Evolutionary conservation across 371 early-diverging fungal species (phyloP), one percentile per base, ranked within the genome.

Genomic region (Choanephora cucurbitarum): DNA sequence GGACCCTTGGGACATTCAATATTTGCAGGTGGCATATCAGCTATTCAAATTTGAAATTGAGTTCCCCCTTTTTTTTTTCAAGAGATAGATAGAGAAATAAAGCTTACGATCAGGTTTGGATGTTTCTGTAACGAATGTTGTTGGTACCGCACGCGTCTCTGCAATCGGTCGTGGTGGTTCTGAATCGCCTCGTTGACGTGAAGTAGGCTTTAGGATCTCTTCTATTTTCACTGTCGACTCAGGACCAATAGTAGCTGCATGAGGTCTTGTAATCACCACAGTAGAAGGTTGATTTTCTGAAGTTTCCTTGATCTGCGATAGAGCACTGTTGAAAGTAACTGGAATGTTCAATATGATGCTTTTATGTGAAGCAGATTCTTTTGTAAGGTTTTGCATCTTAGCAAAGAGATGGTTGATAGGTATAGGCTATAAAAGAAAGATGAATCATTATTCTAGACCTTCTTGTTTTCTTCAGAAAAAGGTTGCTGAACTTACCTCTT

Each of bases 1-100:
- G 80, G 78, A 0, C 63, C 65, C 0, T 72, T 40, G 0, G 89
- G 90, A 1, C 43, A 54, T 6, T 72, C 55, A 8, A 84, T 53
- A 4, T 64, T 52, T 0, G 69, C 52, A 44, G 78, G 82, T 10
- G 52, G 57, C 31, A 39, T 48, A 46, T 62, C 60, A 28, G 59
- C 69, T 68, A 49, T 40, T 23, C 32, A 28, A 3, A 17, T 50
- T n/a, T n/a, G n/a, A n/a, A n/a, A n/a, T n/a, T n/a, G 14, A 9
- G 14, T 11, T 22, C 5, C 7, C 3, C 23, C n/a, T 23, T n/a
- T 47, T 24, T 4, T 14, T 5, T 3, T 0, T 24, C 23, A 18
- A n/a, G 21, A 17, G 3, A 49, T 15, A 37, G n/a, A n/a, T n/a
- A n/a, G n/a, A n/a, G n/a, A n/a, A n/a, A 17, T 19, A 31, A 28